phyloP scores from a whole-genome alignment of 2,329 filamentous ascomycete genomes.

The Aspergillus tanneri region DNA sequence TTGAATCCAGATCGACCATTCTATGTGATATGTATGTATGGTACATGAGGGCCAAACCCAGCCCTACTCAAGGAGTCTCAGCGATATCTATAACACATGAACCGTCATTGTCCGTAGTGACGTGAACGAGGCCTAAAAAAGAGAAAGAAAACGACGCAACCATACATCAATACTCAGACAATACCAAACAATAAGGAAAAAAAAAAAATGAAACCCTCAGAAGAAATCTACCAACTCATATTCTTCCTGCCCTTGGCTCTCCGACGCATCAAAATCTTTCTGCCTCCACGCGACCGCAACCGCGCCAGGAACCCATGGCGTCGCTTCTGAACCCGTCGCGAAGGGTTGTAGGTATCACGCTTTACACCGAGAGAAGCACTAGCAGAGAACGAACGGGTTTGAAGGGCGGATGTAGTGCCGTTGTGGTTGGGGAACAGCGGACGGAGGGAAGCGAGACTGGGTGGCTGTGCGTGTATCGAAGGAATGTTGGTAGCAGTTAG shows the following conservation, averaged over 20 bases:
- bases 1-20: too few species aligned
- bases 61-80: not conserved
- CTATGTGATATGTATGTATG: not conserved
- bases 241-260: conserved; percentile 53
- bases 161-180: conserved; percentile 1
- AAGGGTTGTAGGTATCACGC: conserved; percentile 60
- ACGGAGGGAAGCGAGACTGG: conserved; percentile 8
- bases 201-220: conserved; percentile 1
- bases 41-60: not conserved
- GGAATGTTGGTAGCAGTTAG: conserved; percentile 17
- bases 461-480: conserved; percentile 8
- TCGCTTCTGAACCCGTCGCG: conserved; percentile 60
- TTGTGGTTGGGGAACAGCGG: conserved; percentile 7
- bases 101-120: too few species aligned
- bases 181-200: conserved; percentile 8
- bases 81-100: not conserved
- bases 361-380: conserved; percentile 43
- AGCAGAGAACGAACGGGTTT: conserved; percentile 44
- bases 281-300: conserved; percentile 53
- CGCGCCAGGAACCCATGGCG: conserved; percentile 60
- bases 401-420: conserved; percentile 15
- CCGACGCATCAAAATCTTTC: conserved; percentile 55
- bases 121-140: not conserved
- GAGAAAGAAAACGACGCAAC: not conserved
- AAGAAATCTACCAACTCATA: conserved; percentile 51